phyloP scores from a whole-genome alignment of 805 yeast species.

The Ogataea paraovalis region DNA sequence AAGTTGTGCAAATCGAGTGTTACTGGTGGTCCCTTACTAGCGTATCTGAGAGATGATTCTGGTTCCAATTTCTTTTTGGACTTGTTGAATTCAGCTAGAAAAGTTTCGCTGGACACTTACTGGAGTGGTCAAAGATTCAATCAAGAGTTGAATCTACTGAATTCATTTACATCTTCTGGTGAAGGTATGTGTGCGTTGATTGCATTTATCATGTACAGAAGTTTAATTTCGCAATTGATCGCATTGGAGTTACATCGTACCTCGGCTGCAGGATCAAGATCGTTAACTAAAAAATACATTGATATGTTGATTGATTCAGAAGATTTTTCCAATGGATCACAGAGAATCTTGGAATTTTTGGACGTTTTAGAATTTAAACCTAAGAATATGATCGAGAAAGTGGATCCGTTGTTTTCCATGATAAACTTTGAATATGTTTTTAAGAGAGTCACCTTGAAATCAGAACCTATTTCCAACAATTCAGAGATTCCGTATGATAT shows the following conservation, averaged over 20 bases:
- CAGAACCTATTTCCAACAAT: constrained; percentile 14
- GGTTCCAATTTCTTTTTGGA: constrained; percentile 43
- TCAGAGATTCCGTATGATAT: constrained; percentile 37
- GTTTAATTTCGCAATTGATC: constrained; percentile 57
- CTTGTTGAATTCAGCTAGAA: constrained; percentile 49
- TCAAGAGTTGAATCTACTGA: constrained; percentile 35
- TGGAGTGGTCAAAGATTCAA: constrained; percentile 53
- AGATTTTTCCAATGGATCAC: constrained; percentile 53
- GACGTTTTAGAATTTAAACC: constrained; percentile 64
- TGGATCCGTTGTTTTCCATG: constrained; percentile 31
- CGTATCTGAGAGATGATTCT: constrained; percentile 45
- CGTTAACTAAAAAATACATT: constrained; percentile 51
- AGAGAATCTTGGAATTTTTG: constrained; percentile 63
- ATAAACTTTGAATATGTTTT: constrained; percentile 41
- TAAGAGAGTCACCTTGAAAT: constrained; percentile 33
- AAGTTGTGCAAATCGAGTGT: constrained; percentile 55
- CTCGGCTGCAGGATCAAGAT: constrained; percentile 40
- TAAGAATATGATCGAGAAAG: constrained; percentile 39
- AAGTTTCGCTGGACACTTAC: constrained; percentile 46
- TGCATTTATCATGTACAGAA: constrained; percentile 59
- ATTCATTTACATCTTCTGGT: constrained; percentile 33
- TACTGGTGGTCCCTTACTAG: constrained; percentile 46
- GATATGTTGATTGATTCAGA: constrained; percentile 45
- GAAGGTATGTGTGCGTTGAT: constrained; percentile 50
- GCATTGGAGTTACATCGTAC: constrained; percentile 70